phyloP scores from a whole-genome alignment of 495 filamentous ascomycete species.

The Pyronema domesticum region DNA sequence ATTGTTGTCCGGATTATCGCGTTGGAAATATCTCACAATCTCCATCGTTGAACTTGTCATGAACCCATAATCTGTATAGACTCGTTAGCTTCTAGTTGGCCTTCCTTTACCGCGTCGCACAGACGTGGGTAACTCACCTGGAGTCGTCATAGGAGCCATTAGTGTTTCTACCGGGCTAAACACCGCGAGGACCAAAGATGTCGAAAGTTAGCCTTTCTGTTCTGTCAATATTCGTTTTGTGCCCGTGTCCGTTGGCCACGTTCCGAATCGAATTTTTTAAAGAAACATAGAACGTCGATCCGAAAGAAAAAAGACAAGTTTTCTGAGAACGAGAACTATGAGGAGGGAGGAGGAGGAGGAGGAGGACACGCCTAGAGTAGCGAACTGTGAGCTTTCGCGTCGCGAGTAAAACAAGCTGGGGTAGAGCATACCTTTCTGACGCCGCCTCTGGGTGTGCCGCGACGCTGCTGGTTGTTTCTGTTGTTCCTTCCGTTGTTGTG shows the following conservation, averaged over 20 bases:
- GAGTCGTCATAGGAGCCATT: constrained; percentile 4
- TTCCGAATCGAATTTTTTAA: not conserved
- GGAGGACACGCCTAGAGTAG: constrained; percentile 23
- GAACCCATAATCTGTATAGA: constrained; percentile 20
- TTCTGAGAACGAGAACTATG: not conserved
- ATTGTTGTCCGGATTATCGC: not conserved
- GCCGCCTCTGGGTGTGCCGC: constrained; percentile 22
- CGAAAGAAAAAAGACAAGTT: constrained; percentile 3
- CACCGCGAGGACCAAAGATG: not conserved
- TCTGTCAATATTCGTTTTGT: not conserved
- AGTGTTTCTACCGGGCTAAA: constrained; percentile 1
- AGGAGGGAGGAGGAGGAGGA: constrained; percentile 12
- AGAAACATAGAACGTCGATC: not conserved
- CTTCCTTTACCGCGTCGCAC: not conserved
- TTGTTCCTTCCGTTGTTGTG: constrained; percentile 4
- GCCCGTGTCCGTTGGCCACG: not conserved
- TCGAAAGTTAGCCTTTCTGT: constrained; percentile 4
- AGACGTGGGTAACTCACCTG: not conserved
- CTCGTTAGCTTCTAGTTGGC: constrained; percentile 6
- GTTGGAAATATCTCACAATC: constrained; percentile 2
- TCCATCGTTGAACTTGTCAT: constrained; percentile 23
- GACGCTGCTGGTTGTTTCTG: constrained; percentile 11
- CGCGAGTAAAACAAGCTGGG: not conserved
- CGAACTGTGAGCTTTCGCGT: not conserved
- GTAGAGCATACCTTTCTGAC: constrained; percentile 21